Conservation (phyloP, 2,329 filamentous ascomycete genomes). For the Cercospora zeae-maydis region DNA sequence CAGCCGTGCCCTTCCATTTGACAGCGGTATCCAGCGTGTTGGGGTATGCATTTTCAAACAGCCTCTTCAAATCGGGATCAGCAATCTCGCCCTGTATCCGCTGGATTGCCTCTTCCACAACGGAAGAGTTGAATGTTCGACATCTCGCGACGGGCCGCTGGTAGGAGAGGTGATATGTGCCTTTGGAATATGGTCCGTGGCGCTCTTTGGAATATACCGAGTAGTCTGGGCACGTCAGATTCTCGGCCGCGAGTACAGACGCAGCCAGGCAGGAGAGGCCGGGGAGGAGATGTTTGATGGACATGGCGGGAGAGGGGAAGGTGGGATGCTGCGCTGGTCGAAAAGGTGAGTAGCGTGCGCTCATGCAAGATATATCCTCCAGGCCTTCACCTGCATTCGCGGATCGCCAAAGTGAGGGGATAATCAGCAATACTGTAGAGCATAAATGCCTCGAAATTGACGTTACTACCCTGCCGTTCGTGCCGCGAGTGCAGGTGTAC, state of each 20-base stretch:
- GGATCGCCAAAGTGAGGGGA: no score
- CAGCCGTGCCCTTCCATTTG: constrained; percentile 60
- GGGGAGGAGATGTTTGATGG: constrained; percentile 11
- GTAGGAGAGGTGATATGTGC: constrained; percentile 46
- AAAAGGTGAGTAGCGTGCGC: background rate
- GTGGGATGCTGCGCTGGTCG: background rate
- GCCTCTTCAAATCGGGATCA: constrained; percentile 60
- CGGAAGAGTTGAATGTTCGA: constrained; percentile 46
- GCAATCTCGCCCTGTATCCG: constrained; percentile 36
- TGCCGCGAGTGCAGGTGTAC: no score
- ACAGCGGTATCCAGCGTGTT: constrained; percentile 74
- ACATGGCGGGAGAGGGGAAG: constrained; percentile 6
- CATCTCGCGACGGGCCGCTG: constrained; percentile 45
- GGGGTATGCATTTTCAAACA: constrained; percentile 70
- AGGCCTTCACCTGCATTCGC: no score
- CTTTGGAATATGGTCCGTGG: constrained; percentile 45
- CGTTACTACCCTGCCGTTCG: no score
- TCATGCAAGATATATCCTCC: background rate
- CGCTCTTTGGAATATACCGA: constrained; percentile 40
- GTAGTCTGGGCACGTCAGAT: constrained; percentile 40
- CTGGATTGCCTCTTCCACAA: constrained; percentile 41
- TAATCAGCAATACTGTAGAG: no score
- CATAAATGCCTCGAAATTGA: no score
- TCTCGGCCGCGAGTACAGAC: constrained; percentile 14
- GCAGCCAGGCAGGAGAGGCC: constrained; percentile 3